A percentile compares a stretch with the other conserved stretches of the same genome.
Conservation (phyloP, 441 rosid genomes). For the Capsella rubella region DNA sequence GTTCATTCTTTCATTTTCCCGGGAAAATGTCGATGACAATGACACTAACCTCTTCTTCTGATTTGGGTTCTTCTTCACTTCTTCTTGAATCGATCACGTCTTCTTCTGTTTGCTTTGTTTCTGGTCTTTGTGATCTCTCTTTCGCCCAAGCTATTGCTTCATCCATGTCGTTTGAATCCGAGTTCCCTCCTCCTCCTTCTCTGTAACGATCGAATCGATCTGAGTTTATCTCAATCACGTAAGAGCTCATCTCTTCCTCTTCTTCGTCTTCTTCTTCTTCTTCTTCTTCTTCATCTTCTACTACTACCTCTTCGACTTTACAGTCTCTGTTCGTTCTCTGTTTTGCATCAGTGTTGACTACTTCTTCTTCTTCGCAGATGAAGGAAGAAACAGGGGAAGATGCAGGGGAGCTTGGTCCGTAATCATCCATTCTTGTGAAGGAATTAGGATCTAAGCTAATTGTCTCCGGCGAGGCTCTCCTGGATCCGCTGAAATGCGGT, state of each 20-base stretch:
- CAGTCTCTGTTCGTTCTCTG: constrained; percentile 16
- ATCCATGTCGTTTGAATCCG: constrained; percentile 73
- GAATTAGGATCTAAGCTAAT: constrained; percentile 67
- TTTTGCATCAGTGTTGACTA: not conserved
- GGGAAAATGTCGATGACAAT: constrained; percentile 7
- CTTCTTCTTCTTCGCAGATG: constrained; percentile 54
- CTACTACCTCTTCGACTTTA: constrained; percentile 33
- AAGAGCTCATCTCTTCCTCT: constrained; percentile 68
- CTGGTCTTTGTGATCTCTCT: constrained; percentile 64
- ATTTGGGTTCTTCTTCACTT: constrained; percentile 49
- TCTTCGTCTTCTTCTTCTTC: constrained; percentile 24
- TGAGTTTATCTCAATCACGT: constrained; percentile 85
- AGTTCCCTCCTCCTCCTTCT: constrained; percentile 52
- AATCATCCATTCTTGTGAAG: constrained; percentile 60
- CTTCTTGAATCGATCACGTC: constrained; percentile 49
- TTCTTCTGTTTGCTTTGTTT: constrained; percentile 48
- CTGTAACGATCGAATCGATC: constrained; percentile 66
- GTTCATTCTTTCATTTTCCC: not conserved
- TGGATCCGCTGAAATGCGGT: constrained; percentile 47
- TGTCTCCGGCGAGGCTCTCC: constrained; percentile 72
- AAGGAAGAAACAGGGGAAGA: constrained; percentile 78
- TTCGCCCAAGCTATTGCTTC: constrained; percentile 99
- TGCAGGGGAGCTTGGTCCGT: constrained; percentile 68
- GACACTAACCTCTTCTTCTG: constrained; percentile 63
- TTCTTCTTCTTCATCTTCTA: constrained; percentile 16